Evolutionary conservation across 768 basidiomycete species (phyloP), one percentile per base, ranked within the genome.

Genomic region (Imleria badia): DNA sequence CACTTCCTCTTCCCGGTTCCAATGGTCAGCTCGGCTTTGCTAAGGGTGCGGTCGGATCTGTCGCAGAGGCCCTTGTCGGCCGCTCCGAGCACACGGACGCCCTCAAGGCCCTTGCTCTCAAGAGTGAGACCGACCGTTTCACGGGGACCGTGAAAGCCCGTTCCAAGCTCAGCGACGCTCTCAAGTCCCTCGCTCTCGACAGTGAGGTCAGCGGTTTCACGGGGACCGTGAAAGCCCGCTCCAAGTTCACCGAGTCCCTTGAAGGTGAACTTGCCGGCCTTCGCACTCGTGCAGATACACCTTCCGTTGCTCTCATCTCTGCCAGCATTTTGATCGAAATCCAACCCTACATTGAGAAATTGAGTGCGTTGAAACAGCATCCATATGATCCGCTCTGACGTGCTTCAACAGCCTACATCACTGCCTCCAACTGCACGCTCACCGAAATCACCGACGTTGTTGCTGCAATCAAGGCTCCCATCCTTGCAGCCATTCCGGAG

Each of bases 301-400:
- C 30, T 19, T 65, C 61, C 13, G 40, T 75, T n/a, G 64, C 65
- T 14, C 58, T 45, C 47, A 64, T 75, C 64, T 54, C 75, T 41
- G 51, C 29, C n/a, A 45, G 51, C 22, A 38, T 69, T 8, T 52
- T 34, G 6, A 46, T 33, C 26, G 44, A 64, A 53, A 54, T 67
- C 15, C 23, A 52, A 19, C 54, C 66, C 51, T 47, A 43, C 44
- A 46, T 54, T 14, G 46, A 55, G 1, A 40, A 63, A 50, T 51
- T 76, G 51, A 49, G 75, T 75, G 45, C 49, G 72, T 66, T 9
- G 29, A 20, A 3, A n/a, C 13, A 11, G 8, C 8, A n/a, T 1
- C 3, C 10, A 9, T 11, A n/a, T 23, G 14, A 53, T 46, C 3
- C 20, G 29, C 7, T 30, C 41, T 48, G 13, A 69, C n/a, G 4